These are phyloP conservation scores for Populus tremula DNA, from an alignment of 345 rosid species.

Conservation along the genomic window DNA sequence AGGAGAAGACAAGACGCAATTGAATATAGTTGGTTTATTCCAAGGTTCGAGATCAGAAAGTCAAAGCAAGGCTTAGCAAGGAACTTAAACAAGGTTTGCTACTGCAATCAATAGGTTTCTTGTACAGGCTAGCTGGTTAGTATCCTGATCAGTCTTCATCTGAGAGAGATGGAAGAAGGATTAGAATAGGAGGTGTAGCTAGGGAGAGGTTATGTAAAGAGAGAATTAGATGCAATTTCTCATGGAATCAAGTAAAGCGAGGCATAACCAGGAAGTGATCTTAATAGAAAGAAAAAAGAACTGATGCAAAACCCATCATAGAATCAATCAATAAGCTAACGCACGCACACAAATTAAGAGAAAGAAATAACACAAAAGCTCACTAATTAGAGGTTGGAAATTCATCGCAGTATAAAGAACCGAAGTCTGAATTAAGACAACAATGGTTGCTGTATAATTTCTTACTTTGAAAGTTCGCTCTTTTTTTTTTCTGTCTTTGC, in stretches of 20 bases:
- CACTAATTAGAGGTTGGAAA: not conserved
- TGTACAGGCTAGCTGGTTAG: not conserved
- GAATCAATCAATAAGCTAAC: conserved; percentile 17
- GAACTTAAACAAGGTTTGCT: not conserved
- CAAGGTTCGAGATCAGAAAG: conserved; percentile 28
- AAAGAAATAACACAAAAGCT: conserved; percentile 16
- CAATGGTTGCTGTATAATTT: not conserved
- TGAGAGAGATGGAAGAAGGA: conserved; percentile 15
- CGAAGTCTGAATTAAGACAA: not conserved
- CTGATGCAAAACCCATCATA: conserved; percentile 19
- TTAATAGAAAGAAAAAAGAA: conserved; percentile 15
- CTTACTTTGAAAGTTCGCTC: not conserved
- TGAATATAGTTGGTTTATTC: not conserved
- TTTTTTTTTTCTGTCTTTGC: not conserved
- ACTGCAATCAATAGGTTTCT: conserved; percentile 14
- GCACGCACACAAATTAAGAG: not conserved
- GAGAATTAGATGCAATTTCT: conserved; percentile 57
- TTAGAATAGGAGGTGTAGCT: not conserved
- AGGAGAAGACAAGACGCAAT: not conserved
- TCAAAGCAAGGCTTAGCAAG: conserved; percentile 22
- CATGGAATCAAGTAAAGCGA: conserved; percentile 44
- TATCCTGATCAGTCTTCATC: not conserved
- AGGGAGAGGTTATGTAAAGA: not conserved
- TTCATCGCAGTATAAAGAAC: not conserved
- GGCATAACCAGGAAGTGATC: conserved; percentile 3